Percentiles rank a stretch among this genome's conserved stretches.
Evolutionary conservation across 2,329 filamentous ascomycete genomes (phyloP).

Genomic region (Tolypocladium ovalisporum): DNA sequence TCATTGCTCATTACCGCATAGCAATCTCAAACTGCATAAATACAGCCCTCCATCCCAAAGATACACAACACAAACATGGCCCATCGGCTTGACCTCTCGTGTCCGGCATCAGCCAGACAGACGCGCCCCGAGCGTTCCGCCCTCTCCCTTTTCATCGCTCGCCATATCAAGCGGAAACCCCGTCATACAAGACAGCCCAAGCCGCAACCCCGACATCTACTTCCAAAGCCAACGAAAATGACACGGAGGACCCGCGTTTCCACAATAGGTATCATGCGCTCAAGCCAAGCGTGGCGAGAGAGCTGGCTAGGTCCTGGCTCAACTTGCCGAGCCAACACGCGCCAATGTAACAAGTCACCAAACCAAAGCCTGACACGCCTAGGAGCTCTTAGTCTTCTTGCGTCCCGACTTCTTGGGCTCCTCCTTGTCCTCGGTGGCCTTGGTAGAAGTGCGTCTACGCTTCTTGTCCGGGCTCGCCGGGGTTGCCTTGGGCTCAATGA

Average conservation of each 20-base stretch:
- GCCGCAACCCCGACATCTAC: not conserved
- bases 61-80: conserved; percentile 7
- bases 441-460: conserved; percentile 45
- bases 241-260: not conserved
- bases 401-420: conserved; percentile 50
- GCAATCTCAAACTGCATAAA: conserved; percentile 9
- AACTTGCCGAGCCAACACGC: not conserved
- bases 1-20: conserved; percentile 20
- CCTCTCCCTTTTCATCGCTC: not conserved
- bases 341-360: not conserved
- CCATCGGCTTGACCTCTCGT: not conserved
- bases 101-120: not conserved
- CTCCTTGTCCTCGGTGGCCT: conserved; percentile 42
- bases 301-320: not conserved
- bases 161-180: not conserved
- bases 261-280: not conserved
- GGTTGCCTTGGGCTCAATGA: conserved; percentile 27
- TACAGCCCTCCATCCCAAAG: conserved; percentile 12
- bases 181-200: not conserved
- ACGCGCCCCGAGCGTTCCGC: not conserved
- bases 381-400: conserved; percentile 43
- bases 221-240: not conserved
- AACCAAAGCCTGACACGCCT: conserved; percentile 5
- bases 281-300: not conserved
- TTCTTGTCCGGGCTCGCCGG: conserved; percentile 52